Percentiles rank a stretch among this genome's conserved stretches.
Evolutionary conservation across 1,284 basidiomycete genomes (phyloP).

Genomic region (Leccinum subspadiceum): DNA sequence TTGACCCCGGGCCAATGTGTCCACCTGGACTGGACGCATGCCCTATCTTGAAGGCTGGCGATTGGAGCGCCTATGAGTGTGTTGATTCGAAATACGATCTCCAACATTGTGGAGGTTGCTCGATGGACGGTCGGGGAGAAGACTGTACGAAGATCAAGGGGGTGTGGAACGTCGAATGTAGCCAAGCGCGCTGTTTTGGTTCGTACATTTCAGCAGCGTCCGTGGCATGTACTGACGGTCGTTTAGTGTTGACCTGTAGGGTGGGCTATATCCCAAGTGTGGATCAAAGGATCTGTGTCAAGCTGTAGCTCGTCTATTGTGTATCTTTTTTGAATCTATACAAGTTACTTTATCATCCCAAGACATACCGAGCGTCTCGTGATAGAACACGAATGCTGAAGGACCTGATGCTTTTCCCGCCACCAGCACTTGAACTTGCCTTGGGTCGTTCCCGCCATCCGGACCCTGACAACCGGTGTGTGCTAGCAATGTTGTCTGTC

Average conservation of each 20-base stretch:
- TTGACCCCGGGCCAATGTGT: conserved; percentile 9
- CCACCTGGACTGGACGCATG: conserved; percentile 60
- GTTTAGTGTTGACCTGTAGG: conserved; percentile 16
- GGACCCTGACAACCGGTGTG: conserved; percentile 39
- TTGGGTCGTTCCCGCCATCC: conserved; percentile 25
- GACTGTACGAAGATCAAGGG: conserved; percentile 70
- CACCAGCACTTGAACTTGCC: not conserved
- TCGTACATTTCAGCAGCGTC: conserved; percentile 4
- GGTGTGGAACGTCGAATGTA: conserved; percentile 69
- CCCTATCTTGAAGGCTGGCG: conserved; percentile 46
- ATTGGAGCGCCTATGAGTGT: conserved; percentile 58
- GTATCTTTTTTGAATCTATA: not conserved
- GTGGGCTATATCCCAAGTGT: conserved; percentile 17
- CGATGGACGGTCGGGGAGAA: conserved; percentile 56
- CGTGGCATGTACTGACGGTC: not conserved
- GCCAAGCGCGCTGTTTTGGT: conserved; percentile 35
- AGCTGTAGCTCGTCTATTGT: conserved; percentile 7
- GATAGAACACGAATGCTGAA: not conserved
- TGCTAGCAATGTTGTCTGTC: conserved; percentile 20
- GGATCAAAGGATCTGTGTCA: conserved; percentile 19
- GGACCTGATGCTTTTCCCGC: not conserved
- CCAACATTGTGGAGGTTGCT: conserved; percentile 73
- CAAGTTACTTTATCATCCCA: not conserved
- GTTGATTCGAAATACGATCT: conserved; percentile 55
- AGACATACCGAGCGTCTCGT: not conserved